These are phyloP conservation scores for Diaporthe sp. DNA, from an alignment of 2,329 filamentous ascomycete genomes.

Conservation along the genomic window DNA sequence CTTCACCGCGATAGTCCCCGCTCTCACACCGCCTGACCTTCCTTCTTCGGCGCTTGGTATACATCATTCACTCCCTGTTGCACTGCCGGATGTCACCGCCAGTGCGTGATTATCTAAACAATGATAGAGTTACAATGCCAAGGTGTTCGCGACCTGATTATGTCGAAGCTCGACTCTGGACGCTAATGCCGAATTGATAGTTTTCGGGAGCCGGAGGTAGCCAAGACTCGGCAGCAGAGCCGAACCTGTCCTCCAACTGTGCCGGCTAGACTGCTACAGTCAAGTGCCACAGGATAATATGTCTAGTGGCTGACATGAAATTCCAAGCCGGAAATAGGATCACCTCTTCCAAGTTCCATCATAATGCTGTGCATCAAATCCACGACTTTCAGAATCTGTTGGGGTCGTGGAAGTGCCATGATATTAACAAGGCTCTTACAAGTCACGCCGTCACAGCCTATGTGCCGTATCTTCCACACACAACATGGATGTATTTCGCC, in stretches of 20 bases:
- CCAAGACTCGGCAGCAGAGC: constrained; percentile 13
- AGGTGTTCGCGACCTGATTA: not conserved
- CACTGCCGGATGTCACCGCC: not conserved
- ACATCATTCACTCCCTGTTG: not conserved
- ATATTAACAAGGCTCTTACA: too few species aligned
- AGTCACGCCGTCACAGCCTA: too few species aligned
- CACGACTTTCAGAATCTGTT: too few species aligned
- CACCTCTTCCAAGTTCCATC: not conserved
- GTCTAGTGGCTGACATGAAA: not conserved
- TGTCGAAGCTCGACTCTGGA: not conserved
- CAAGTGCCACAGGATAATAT: constrained; percentile 10
- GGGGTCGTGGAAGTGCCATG: too few species aligned
- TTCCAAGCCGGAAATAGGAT: not conserved
- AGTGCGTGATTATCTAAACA: not conserved
- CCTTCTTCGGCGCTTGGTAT: constrained; percentile 27
- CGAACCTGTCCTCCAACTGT: not conserved
- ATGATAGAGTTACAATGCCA: constrained; percentile 7
- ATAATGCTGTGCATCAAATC: too few species aligned
- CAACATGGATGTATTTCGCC: too few species aligned
- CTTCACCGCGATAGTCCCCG: constrained; percentile 8
- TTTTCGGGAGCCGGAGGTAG: not conserved
- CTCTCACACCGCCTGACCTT: not conserved
- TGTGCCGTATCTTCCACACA: too few species aligned
- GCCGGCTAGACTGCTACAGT: not conserved
- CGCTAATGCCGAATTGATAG: not conserved